Conservation (phyloP, 225 moss, liverwort and hornwort genomes). For the Neckera pumila region DNA sequence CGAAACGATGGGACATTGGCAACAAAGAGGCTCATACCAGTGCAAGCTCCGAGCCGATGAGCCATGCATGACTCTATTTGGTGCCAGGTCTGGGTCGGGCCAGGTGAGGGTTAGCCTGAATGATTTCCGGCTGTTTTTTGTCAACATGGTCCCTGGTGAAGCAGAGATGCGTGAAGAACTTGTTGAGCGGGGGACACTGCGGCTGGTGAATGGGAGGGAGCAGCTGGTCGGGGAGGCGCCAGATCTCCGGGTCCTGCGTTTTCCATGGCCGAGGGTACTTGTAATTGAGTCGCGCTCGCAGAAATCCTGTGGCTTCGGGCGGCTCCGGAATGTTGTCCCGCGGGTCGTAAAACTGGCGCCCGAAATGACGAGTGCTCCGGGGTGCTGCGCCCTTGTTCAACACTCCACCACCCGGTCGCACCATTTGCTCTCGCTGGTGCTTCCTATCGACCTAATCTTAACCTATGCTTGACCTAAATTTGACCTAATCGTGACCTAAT, state of each 20-base stretch:
- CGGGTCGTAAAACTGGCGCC: constrained; percentile 17
- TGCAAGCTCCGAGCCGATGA: background rate
- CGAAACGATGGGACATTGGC: background rate
- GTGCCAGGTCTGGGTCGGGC: background rate
- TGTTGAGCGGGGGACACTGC: background rate
- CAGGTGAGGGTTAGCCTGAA: background rate
- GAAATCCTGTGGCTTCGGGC: background rate
- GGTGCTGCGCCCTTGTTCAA: constrained; percentile 11
- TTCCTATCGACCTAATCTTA: background rate
- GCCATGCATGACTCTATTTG: background rate
- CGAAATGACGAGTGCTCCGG: constrained; percentile 2
- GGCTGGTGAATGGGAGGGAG: background rate
- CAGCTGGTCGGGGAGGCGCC: background rate
- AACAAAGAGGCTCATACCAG: background rate
- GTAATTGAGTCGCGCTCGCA: background rate
- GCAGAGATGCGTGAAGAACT: background rate
- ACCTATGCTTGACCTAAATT: too few species aligned
- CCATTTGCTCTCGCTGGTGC: background rate
- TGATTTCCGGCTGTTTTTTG: background rate
- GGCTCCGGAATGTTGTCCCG: background rate
- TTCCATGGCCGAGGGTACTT: constrained; percentile 15
- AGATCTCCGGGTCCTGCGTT: background rate
- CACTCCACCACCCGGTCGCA: background rate
- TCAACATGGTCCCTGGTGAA: background rate
- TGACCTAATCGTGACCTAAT: background rate